Percentiles rank a stretch among this genome's conserved stretches.
These are phyloP conservation scores for Yamadazyma diospyri DNA, from an alignment of 1,139 yeast genomes.

Conservation along the genomic window DNA sequence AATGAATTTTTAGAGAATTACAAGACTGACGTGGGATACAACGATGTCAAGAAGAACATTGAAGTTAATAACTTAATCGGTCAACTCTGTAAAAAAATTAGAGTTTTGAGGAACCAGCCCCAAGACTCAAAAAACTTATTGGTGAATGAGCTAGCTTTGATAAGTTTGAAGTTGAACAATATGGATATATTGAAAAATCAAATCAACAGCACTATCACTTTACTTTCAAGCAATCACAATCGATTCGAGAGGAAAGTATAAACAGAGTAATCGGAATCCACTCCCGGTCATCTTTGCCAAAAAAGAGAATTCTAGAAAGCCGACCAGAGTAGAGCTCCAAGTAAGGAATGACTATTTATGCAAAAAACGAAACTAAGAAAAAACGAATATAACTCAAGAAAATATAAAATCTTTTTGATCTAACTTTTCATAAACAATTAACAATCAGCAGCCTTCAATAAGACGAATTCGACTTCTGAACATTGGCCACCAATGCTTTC, in stretches of 20 bases:
- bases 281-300: no score
- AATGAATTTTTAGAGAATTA: slow-evolving; percentile 16
- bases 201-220: slow-evolving; percentile 15
- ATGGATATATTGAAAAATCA: slow-evolving; percentile 23
- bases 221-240: no score
- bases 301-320: no score
- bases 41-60: slow-evolving; percentile 10
- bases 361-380: slow-evolving; percentile 4
- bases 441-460: slow-evolving; percentile 32
- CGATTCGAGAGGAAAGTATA: no score
- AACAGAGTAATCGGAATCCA: no score
- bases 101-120: slow-evolving; percentile 9
- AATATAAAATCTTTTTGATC: slow-evolving; percentile 1
- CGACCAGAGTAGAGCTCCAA: no score
- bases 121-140: slow-evolving; percentile 15
- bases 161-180: slow-evolving; percentile 27
- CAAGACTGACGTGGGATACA: slow-evolving; percentile 6
- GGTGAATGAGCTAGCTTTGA: slow-evolving; percentile 25
- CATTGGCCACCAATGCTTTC: slow-evolving; percentile 38
- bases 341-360: slow-evolving; percentile 6
- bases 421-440: slow-evolving; percentile 10
- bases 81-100: slow-evolving; percentile 24
- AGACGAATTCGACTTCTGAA: slow-evolving; percentile 31
- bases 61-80: slow-evolving; percentile 23
- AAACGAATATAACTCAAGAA: slow-evolving; percentile 2